A percentile compares a stretch with the other conserved stretches of the same genome.
Conservation (phyloP, 441 rosid genomes). For the Theobroma grandiflorum region DNA sequence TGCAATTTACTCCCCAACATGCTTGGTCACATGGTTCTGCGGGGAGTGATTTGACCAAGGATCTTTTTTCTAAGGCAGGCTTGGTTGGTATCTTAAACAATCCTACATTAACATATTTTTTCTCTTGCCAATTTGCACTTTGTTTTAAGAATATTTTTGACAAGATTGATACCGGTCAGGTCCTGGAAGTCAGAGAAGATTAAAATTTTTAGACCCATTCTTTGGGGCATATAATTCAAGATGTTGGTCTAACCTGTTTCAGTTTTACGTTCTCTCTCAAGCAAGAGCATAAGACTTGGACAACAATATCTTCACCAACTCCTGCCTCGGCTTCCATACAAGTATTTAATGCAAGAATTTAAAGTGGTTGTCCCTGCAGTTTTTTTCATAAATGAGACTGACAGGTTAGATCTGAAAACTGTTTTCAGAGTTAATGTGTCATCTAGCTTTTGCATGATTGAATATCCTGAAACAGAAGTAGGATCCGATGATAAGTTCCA, state of each 20-base stretch:
- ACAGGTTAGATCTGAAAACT: neutral
- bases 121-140: neutral
- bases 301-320: neutral
- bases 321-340: neutral
- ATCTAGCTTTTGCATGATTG: neutral
- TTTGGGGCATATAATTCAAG: neutral
- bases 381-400: slow-evolving; percentile 22
- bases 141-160: neutral
- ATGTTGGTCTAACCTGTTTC: neutral
- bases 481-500: neutral
- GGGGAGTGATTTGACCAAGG: neutral
- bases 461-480: neutral
- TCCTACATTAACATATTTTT: neutral
- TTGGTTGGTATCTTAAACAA: neutral
- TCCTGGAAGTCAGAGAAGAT: neutral
- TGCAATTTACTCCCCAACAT: neutral
- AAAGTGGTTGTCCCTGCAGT: neutral
- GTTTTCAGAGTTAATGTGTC: neutral
- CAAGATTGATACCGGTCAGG: no score
- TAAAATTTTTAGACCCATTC: neutral
- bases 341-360: slow-evolving; percentile 18
- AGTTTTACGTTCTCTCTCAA: neutral
- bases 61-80: neutral
- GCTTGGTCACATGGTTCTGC: neutral
- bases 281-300: neutral